phyloP scores from a whole-genome alignment of 2,329 filamentous ascomycete genomes.

The Torrubiella hemipterigena region DNA sequence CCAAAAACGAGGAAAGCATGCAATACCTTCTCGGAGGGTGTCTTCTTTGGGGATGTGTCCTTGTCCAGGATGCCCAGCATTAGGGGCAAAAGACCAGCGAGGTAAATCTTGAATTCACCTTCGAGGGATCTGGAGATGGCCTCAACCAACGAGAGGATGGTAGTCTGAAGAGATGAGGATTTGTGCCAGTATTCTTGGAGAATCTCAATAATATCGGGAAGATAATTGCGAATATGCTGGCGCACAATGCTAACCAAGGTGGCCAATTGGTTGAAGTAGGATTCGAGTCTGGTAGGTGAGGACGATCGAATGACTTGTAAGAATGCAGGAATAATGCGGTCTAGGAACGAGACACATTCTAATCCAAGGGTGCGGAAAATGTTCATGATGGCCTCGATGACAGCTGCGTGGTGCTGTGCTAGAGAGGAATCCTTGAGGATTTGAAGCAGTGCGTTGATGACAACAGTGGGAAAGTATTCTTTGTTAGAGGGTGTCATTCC shows the following conservation, averaged over 20 bases:
- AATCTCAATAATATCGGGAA: constrained; percentile 75
- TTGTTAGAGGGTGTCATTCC: constrained; percentile 93
- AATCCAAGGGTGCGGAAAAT: constrained; percentile 94
- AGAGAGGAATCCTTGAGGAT: constrained; percentile 87
- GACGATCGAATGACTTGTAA: constrained; percentile 78
- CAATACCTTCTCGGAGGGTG: constrained; percentile 77
- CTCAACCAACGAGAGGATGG: constrained; percentile 85
- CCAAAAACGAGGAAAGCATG: constrained; percentile 96
- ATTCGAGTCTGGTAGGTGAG: constrained; percentile 67
- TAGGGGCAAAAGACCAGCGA: constrained; percentile 76
- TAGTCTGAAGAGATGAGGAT: constrained; percentile 71
- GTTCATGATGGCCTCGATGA: constrained; percentile 97
- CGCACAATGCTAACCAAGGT: constrained; percentile 89
- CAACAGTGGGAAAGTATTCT: constrained; percentile 96
- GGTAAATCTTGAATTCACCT: constrained; percentile 94
- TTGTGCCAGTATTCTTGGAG: constrained; percentile 85
- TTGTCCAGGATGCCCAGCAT: constrained; percentile 93
- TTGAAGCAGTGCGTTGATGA: constrained; percentile 88
- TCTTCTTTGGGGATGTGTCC: constrained; percentile 62
- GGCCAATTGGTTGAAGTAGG: constrained; percentile 94
- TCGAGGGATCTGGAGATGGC: constrained; percentile 88
- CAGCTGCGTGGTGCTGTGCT: constrained; percentile 79
- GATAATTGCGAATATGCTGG: constrained; percentile 86
- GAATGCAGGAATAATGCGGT: constrained; percentile 89
- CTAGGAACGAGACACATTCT: constrained; percentile 91